Conservation (phyloP, 495 filamentous ascomycete genomes). For the Podospora bellae-mahoneyi region DNA sequence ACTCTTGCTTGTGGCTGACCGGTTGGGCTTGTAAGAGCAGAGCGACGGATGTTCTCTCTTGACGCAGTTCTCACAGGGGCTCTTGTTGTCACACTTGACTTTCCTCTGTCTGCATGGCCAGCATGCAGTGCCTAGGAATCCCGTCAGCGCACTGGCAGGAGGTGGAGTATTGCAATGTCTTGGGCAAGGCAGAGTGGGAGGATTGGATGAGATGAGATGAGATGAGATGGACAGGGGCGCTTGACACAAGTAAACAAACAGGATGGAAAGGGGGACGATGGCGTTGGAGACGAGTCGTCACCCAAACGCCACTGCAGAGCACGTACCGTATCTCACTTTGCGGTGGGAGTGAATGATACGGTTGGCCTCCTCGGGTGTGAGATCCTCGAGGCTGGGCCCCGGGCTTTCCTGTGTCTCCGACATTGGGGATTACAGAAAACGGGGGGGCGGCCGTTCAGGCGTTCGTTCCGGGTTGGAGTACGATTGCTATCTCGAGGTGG, state of each 20-base stretch:
- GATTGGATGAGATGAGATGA: neutral
- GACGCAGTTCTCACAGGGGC: constrained; percentile 69
- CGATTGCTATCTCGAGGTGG: constrained; percentile 5
- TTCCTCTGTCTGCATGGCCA: constrained; percentile 72
- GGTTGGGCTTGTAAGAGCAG: constrained; percentile 69
- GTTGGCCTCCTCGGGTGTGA: constrained; percentile 54
- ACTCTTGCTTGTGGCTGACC: constrained; percentile 51
- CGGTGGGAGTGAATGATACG: constrained; percentile 58
- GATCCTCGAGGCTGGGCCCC: constrained; percentile 40
- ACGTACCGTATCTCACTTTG: constrained; percentile 58
- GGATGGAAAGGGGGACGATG: neutral
- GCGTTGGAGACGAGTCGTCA: neutral
- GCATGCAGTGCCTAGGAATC: constrained; percentile 55
- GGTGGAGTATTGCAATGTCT: no score
- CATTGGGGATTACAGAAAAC: constrained; percentile 19
- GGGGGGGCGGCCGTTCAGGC: constrained; percentile 7
- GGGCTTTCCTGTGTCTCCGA: constrained; percentile 37
- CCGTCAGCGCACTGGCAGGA: neutral
- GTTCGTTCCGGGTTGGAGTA: neutral
- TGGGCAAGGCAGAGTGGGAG: no score
- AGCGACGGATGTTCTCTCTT: constrained; percentile 69
- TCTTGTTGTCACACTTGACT: constrained; percentile 71
- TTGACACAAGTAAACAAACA: neutral
- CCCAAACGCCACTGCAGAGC: neutral
- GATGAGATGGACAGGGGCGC: neutral